Evolutionary conservation across 768 basidiomycete genomes (phyloP).

Genomic region (Russula dissimulans): DNA sequence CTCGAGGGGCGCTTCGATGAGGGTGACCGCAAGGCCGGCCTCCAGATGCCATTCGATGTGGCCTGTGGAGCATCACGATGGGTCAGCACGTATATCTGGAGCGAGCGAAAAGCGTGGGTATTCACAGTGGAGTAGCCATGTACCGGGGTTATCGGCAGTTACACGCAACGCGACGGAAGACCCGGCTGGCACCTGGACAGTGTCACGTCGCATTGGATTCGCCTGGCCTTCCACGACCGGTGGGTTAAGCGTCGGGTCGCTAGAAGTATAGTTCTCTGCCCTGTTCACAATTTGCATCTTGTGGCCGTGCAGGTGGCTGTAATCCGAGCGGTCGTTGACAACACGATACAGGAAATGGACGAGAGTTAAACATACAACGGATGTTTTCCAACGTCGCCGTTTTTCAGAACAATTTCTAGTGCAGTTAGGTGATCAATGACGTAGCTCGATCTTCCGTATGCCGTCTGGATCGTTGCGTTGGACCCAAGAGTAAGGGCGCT

Average conservation of each 20-base stretch:
- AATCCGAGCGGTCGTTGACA: background rate
- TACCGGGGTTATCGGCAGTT: slow-evolving; percentile 88
- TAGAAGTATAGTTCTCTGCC: slow-evolving; percentile 56
- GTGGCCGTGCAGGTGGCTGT: slow-evolving; percentile 87
- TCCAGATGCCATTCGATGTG: slow-evolving; percentile 86
- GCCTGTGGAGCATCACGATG: slow-evolving; percentile 31
- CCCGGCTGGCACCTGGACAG: slow-evolving; percentile 62
- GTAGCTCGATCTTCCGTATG: slow-evolving; percentile 77
- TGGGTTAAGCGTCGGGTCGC: slow-evolving; percentile 73
- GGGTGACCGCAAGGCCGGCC: slow-evolving; percentile 72
- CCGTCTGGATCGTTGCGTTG: slow-evolving; percentile 52
- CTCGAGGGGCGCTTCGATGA: slow-evolving; percentile 72
- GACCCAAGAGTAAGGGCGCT: slow-evolving; percentile 67
- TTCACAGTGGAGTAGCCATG: slow-evolving; percentile 78
- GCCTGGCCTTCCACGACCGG: slow-evolving; percentile 64
- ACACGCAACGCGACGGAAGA: slow-evolving; percentile 66
- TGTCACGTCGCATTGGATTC: slow-evolving; percentile 93
- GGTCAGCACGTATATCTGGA: background rate
- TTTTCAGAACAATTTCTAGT: slow-evolving; percentile 68
- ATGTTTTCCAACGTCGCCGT: slow-evolving; percentile 65
- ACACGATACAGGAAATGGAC: background rate
- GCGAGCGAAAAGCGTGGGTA: slow-evolving; percentile 6
- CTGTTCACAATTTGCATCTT: slow-evolving; percentile 74
- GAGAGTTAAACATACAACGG: slow-evolving; percentile 57
- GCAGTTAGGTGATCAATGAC: slow-evolving; percentile 68